Base-by-base conservation (phyloP, 371 early-diverging fungal species). In the Mucor lusitanicus region DNA sequence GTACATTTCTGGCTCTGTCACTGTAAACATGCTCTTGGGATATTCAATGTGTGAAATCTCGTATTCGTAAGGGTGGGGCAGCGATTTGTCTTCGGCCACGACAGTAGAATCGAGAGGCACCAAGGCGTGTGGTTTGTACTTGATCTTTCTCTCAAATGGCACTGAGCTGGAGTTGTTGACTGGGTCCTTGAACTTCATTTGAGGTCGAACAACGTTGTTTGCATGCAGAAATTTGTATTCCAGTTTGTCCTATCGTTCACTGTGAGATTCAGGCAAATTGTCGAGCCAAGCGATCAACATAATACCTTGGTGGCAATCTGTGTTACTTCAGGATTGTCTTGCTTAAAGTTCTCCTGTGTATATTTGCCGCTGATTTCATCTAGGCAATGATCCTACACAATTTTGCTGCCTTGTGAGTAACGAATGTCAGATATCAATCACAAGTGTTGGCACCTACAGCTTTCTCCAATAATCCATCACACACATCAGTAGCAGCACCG, bases 11-110 rank as follows among this genome's bases (percentile, higher is more conserved):
- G 90, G 90, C 6, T 89, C 85, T 3, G 73, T 48, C 35, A 69
- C 68, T 46, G 88, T 78, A 61, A 95, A 91, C 79, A 94, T 81
- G 42, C 78, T 82, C 5, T 76, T 68, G 1, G 98, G 96, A 71
- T 91, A 91, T n/a, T 87, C 81, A 37, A 94, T 70, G 67, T 91
- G 77, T 42, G 79, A 73, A 63, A 98, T 96, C 79, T 99, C 99
- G 69, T 90, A 91, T 62, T 87, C 87, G 73, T 99, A 99, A 25
- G 99, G 98, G 73, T 99, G 96, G 15, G 92, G 88, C 42, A 90
- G 32, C 30, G 78, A 64, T 53, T 58, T 65, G 15, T 71, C 63
- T 53, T 63, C 63, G 0, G 30, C 12, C 17, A n/a, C 30, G 19
- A 60, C 32, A 3, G 58, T 62, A 1, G 21, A 62, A 61, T 87